phyloP scores from a whole-genome alignment of 2,329 filamentous ascomycete species.

The Geosmithia morbida region DNA sequence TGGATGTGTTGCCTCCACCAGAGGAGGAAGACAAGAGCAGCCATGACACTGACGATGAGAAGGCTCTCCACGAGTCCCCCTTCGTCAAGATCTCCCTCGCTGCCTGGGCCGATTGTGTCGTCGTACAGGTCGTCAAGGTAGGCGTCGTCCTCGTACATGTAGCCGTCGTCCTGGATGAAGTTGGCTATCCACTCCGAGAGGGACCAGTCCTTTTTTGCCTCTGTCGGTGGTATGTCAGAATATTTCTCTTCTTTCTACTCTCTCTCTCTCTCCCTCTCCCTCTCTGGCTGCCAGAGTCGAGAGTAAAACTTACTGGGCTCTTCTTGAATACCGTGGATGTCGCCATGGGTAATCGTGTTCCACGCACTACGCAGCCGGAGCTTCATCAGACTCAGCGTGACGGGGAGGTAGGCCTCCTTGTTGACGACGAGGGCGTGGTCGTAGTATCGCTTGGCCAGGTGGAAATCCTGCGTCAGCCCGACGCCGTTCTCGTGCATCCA shows the following conservation, averaged over 20 bases:
- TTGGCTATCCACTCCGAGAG: slow-evolving; percentile 76
- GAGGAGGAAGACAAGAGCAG: slow-evolving; percentile 60
- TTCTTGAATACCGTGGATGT: slow-evolving; percentile 81
- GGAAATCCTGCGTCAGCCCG: slow-evolving; percentile 86
- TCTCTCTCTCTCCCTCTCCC: too few species aligned
- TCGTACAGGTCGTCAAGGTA: slow-evolving; percentile 39
- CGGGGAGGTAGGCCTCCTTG: slow-evolving; percentile 83
- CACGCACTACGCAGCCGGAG: slow-evolving; percentile 76
- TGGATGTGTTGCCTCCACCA: slow-evolving; percentile 68
- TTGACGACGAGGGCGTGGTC: slow-evolving; percentile 87
- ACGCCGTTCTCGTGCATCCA: slow-evolving; percentile 99
- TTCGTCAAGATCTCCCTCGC: slow-evolving; percentile 51
- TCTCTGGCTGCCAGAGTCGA: too few species aligned
- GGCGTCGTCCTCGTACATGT: slow-evolving; percentile 45
- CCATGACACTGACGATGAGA: slow-evolving; percentile 65
- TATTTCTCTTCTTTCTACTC: slow-evolving; percentile 6
- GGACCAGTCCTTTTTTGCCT: slow-evolving; percentile 57
- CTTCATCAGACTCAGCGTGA: slow-evolving; percentile 77
- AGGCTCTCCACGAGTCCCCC: slow-evolving; percentile 75
- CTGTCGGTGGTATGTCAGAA: slow-evolving; percentile 23
- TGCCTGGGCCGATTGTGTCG: slow-evolving; percentile 39
- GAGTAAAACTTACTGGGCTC: slow-evolving; percentile 58
- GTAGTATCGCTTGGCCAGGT: slow-evolving; percentile 92
- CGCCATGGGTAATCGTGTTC: slow-evolving; percentile 86
- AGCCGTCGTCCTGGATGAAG: slow-evolving; percentile 60